Conservation (phyloP, 257 asterid genomes). For the Capsicum rhomboideum region DNA sequence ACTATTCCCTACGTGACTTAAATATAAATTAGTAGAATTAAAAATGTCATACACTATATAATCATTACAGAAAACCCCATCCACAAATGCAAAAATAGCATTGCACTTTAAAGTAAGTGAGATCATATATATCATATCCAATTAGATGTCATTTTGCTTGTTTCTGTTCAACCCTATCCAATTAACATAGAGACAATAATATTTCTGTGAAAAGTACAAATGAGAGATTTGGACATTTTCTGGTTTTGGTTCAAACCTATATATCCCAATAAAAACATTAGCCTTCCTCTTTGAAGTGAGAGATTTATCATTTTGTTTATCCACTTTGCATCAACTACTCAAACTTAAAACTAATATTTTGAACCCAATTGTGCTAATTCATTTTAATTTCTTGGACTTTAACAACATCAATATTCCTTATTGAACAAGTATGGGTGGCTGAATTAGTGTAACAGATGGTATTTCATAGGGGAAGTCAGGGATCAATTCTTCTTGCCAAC, state of each 20-base stretch:
- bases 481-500: neutral
- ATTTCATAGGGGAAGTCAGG: neutral
- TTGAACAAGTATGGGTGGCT: neutral
- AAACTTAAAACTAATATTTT: neutral
- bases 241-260: neutral
- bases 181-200: neutral
- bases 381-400: neutral
- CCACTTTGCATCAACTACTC: neutral
- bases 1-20: too few relatives aligned
- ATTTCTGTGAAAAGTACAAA: neutral
- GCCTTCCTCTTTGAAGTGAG: neutral
- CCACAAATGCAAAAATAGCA: neutral
- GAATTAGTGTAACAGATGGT: neutral
- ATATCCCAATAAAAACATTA: neutral
- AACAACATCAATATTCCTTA: neutral
- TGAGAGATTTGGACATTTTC: neutral
- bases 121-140: neutral
- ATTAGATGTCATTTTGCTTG: neutral
- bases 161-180: neutral
- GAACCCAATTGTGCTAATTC: neutral
- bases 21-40: neutral
- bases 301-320: neutral
- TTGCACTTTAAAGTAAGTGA: neutral
- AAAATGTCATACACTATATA: neutral
- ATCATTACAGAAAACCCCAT: neutral